Conservation (phyloP, 441 rosid genomes). For the Adansonia rubrostipa region DNA sequence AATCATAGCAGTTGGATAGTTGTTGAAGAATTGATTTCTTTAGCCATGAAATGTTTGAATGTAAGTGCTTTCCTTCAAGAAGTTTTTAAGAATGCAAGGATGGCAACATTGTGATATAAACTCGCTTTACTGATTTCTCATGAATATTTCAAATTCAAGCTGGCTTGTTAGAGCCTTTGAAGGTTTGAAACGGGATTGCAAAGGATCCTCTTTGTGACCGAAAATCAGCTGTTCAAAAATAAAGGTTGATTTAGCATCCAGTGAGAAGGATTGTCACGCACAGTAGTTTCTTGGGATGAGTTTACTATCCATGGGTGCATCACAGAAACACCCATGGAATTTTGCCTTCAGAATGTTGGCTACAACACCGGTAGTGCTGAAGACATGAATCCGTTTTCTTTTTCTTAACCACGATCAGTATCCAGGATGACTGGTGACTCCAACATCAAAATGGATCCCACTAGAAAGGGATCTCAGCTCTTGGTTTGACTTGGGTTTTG, state of each 20-base stretch:
- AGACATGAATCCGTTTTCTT: slow-evolving; percentile 15
- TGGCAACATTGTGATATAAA: slow-evolving; percentile 8
- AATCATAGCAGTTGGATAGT: slow-evolving; percentile 3
- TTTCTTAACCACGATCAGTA: slow-evolving; percentile 7
- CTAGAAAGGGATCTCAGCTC: slow-evolving; percentile 8
- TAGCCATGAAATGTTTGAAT: not conserved
- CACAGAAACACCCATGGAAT: slow-evolving; percentile 25
- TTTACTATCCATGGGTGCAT: slow-evolving; percentile 6
- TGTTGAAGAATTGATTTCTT: not conserved
- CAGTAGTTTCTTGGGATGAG: not conserved
- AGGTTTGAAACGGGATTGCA: not conserved
- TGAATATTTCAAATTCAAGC: slow-evolving; percentile 11
- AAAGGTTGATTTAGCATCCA: slow-evolving; percentile 11
- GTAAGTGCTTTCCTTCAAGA: not conserved
- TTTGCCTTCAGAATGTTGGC: slow-evolving; percentile 8
- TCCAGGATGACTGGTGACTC: slow-evolving; percentile 3
- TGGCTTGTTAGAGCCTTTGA: not conserved
- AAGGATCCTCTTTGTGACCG: slow-evolving; percentile 6
- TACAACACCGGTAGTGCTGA: not conserved
- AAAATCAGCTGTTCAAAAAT: not conserved
- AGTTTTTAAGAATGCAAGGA: slow-evolving; percentile 5
- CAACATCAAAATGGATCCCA: slow-evolving; percentile 13
- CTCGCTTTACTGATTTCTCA: not conserved
- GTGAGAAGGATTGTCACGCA: not conserved
- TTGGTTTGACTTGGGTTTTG: not conserved